Evolutionary conservation across 2,329 filamentous ascomycete genomes (phyloP).

Genomic region (Alternaria conjuncta): DNA sequence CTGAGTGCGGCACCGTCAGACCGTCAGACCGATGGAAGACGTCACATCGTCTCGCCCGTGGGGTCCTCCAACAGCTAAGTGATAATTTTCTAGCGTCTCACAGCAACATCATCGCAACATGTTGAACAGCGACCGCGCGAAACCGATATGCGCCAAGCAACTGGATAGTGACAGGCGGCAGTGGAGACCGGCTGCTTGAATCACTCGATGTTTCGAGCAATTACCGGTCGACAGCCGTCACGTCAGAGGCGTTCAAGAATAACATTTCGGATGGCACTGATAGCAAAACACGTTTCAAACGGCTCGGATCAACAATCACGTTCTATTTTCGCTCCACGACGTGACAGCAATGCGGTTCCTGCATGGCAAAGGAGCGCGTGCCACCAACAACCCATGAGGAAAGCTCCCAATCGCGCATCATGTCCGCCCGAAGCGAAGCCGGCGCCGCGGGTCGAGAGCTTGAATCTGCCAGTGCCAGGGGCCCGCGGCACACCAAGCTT

Average conservation of each 20-base stretch:
- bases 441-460: conserved; percentile 20
- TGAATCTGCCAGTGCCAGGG: conserved; percentile 16
- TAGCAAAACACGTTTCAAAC: conserved; percentile 4
- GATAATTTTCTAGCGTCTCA: conserved; percentile 3
- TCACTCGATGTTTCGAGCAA: conserved; percentile 23
- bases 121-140: conserved; percentile 9
- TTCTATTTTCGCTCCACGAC: neutral
- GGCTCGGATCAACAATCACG: neutral
- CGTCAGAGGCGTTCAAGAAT: neutral
- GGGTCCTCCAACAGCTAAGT: conserved; percentile 9
- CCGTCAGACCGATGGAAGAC: conserved; percentile 7
- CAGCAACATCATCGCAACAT: conserved; percentile 4
- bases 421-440: conserved; percentile 21
- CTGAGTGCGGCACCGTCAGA: neutral
- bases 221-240: neutral
- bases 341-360: conserved; percentile 17
- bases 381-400: conserved; percentile 7
- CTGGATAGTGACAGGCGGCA: neutral
- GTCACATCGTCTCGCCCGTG: conserved; percentile 19
- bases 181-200: conserved; percentile 15
- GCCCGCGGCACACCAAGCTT: conserved; percentile 16
- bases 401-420: conserved; percentile 14
- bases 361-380: conserved; percentile 16
- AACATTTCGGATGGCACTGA: neutral
- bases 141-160: conserved; percentile 1